Base-by-base conservation (phyloP, 1,139 yeast genomes). In the Lodderomyces theae region DNA sequence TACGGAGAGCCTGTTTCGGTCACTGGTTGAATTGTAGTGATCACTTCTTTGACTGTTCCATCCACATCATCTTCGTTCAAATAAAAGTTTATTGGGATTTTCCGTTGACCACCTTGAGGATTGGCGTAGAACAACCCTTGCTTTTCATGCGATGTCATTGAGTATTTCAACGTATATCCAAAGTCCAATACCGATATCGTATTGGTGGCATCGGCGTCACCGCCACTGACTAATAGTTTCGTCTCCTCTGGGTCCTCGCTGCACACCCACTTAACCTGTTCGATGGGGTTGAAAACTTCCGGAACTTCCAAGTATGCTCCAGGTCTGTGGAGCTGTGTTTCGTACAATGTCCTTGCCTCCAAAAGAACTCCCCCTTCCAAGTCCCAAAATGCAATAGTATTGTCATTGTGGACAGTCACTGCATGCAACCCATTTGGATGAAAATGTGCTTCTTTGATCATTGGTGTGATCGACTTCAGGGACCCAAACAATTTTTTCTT, bases 351-450 rank as follows among this genome's bases (percentile, higher is more conserved):
- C 51, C 97, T 74, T 0, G 96, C 90, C 42, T 82, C 82, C 6
- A 92, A 66, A 35, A 82, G 63, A 11, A 78, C 77, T 0, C 94
- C 96, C 32, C 82, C 82, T 29, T 79, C 74, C 0, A 87, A 82
- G 60, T 92, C 98, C 97, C 97, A 94, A 54, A 92, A 92, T 4
- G 80, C 96, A 35, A 94, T 55, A 0, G 95, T 77, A 39, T 90
- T 92, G 53, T 90, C 97, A 15, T 67, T 79, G 57, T 90, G 95
- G 1, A 80, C 76, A 0, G 96, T 83, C 12, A 86, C 73, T 5
- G 88, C 66, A 58, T 90, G 95, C 35, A 88, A 73, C 0, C 97
- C 97, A 57, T 89, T 88, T 2, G 99, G 98, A 58, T 90, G 97
- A 78, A 87, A 92, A 32, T 80, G 69, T 0, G 96, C 82, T 40